phyloP scores from a whole-genome alignment of 495 filamentous ascomycete species.

The Aspergillus ellipticus region DNA sequence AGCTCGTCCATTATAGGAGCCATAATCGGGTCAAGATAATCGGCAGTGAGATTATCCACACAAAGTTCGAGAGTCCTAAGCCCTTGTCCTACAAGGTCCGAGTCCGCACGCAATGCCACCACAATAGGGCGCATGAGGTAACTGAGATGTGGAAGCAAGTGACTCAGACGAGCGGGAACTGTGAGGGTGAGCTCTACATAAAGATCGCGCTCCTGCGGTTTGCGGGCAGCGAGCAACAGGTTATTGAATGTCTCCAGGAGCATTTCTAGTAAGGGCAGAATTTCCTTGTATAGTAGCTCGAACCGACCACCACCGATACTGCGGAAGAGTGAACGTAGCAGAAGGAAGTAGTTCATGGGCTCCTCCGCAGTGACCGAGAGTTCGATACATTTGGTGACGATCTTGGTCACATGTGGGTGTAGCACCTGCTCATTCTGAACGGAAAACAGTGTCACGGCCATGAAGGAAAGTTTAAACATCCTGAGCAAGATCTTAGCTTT shows the following conservation, averaged over 20 bases:
- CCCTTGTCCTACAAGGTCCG: conserved; percentile 91
- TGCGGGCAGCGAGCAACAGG: conserved; percentile 80
- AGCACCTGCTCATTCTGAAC: conserved; percentile 92
- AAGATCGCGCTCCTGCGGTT: conserved; percentile 85
- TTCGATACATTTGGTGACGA: conserved; percentile 94
- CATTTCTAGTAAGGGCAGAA: conserved; percentile 93
- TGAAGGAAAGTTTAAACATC: conserved; percentile 98
- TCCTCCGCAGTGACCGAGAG: conserved; percentile 92
- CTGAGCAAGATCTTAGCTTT: conserved; percentile 88
- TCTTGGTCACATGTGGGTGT: conserved; percentile 90
- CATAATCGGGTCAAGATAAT: conserved; percentile 99
- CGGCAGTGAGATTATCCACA: conserved; percentile 95
- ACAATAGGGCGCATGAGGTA: conserved; percentile 97
- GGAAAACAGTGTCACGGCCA: conserved; percentile 97
- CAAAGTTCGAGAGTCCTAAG: conserved; percentile 92
- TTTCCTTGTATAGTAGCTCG: conserved; percentile 96
- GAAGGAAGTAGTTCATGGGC: conserved; percentile 97
- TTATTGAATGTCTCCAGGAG: conserved; percentile 96
- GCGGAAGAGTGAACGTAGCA: conserved; percentile 86
- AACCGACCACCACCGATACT: conserved; percentile 97
- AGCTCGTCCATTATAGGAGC: conserved; percentile 96
- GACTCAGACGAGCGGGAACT: conserved; percentile 90
- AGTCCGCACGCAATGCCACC: conserved; percentile 84
- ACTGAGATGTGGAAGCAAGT: conserved; percentile 93
- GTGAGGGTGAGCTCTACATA: conserved; percentile 97